Conservation (phyloP, 2,329 filamentous ascomycete species). For the Fonsecaea pedrosoi region DNA sequence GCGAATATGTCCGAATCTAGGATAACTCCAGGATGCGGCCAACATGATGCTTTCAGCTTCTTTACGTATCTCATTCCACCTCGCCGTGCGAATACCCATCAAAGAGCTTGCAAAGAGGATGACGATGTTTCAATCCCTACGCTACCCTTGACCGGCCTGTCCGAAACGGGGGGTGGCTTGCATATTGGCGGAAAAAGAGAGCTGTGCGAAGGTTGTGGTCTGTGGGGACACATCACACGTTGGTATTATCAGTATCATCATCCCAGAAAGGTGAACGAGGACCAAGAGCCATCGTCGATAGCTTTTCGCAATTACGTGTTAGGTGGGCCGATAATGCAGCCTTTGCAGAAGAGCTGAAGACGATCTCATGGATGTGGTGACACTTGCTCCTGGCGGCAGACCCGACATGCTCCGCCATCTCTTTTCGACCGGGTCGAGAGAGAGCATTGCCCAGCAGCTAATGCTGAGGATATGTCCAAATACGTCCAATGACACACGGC, state of each 20-base stretch:
- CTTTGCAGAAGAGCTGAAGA: not conserved
- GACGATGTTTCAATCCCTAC: not conserved
- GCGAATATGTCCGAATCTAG: not conserved
- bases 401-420: not conserved
- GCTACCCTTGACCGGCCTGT: not conserved
- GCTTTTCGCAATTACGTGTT: not conserved
- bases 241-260: not conserved
- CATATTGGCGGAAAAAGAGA: slow-evolving; percentile 1
- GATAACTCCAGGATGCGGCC: not conserved
- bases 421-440: not conserved
- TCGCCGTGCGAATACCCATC: not conserved
- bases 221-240: not conserved
- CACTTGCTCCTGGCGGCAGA: not conserved
- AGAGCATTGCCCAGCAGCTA: not conserved
- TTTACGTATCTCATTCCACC: slow-evolving; percentile 11
- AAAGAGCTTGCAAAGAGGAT: not conserved
- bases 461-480: not conserved
- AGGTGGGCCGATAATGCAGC: not conserved
- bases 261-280: not conserved
- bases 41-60: not conserved
- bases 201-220: not conserved
- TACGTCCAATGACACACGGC: not conserved
- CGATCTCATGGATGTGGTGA: slow-evolving; percentile 6
- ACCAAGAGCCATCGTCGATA: not conserved
- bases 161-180: slow-evolving; percentile 11